Base-by-base conservation (phyloP, 2,329 filamentous ascomycete genomes). In the Drechslerella coelobrocha region DNA sequence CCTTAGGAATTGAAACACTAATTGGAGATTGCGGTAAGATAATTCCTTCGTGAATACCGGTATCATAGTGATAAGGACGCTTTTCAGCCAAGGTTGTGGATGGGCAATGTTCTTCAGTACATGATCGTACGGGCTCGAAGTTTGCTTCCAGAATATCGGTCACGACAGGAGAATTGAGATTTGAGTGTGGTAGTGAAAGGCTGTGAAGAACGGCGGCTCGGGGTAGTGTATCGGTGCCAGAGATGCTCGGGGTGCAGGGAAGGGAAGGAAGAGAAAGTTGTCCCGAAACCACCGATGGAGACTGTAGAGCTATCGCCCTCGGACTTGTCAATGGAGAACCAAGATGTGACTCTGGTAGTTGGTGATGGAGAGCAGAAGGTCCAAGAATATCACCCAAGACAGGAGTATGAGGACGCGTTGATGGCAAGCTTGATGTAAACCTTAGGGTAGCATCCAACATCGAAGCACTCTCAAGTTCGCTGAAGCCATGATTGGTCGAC, bases 281-380 rank as follows among this genome's bases (percentile, higher is more conserved):
- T 21, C 9, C 2, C 5, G 41, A 10, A 21, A 2, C 17, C 2
- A 21, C 12, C 7, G 52, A 37, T 14, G 52, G 57, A 27, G 51
- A 17, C 12, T 45, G 24, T 8, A 50, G 8, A 50, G 21, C 5
- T 12, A 41, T 24, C 1, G 23, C 3, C n/a, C 8, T 8, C 14
- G 57, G 43, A 5, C 27, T 69, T 14, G 23, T 34, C n/a, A 55
- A 50, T 26, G 59, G 54, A 10, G 59, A 71, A 19, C 53, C 53
- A 3, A 63, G n/a, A n/a, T 55, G 47, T 1, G 66, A 71, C 8
- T 43, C 39, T 8, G 66, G 66, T 14, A 69, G 23, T 2, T 47
- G 34, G 3, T 48, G 43, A 12, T 27, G 7, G 8, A 14, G 23
- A 14, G 45, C 47, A 7, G 52, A 14, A 5, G 3, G 17, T 17